phyloP scores from a whole-genome alignment of 148 eudicot genomes.

The Rhododendron williamsianum region DNA sequence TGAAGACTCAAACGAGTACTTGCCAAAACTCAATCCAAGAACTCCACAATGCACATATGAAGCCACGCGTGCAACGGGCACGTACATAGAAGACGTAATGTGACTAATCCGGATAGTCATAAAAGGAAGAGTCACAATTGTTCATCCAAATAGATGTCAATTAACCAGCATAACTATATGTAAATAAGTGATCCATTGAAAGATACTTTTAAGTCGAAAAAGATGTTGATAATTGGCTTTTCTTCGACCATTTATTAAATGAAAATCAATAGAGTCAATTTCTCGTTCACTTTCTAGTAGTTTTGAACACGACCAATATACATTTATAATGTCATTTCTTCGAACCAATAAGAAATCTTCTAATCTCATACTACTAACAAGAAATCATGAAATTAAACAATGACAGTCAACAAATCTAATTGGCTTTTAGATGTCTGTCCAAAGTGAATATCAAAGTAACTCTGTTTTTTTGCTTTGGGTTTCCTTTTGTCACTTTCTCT shows the following conservation, averaged over 20 bases:
- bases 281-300: not conserved
- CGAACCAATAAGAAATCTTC: not conserved
- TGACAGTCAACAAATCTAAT: not conserved
- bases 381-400: slow-evolving; percentile 4
- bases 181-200: not conserved
- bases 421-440: slow-evolving; percentile 7
- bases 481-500: slow-evolving; percentile 12
- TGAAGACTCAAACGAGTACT: not conserved
- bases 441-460: slow-evolving; percentile 16
- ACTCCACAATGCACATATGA: not conserved
- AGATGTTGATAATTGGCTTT: not conserved
- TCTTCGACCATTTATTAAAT: not conserved
- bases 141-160: not conserved
- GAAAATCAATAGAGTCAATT: not conserved
- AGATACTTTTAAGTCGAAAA: too few species aligned
- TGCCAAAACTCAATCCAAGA: not conserved
- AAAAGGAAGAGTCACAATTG: not conserved
- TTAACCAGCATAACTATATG: not conserved
- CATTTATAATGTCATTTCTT: not conserved
- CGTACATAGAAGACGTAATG: too few species aligned
- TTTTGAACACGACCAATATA: not conserved
- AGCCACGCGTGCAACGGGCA: not conserved
- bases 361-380: not conserved
- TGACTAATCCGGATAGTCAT: not conserved
- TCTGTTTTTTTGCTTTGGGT: not conserved